Conservation (phyloP, 805 yeast genomes). For the Tetrapisispora iriomotensis region DNA sequence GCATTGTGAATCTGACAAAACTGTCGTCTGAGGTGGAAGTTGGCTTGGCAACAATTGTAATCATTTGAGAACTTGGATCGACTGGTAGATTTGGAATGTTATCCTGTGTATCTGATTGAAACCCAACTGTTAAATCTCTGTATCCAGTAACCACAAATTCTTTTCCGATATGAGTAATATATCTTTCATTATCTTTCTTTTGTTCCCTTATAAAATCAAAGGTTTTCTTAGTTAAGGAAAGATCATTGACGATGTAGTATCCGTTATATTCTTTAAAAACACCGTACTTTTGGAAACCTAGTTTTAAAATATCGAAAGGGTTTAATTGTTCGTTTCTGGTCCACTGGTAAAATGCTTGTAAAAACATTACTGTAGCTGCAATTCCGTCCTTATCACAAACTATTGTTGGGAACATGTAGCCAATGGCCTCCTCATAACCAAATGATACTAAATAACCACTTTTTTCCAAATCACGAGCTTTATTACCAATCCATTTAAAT, state of each 20-base stretch:
- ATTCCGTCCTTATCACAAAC: slow-evolving; percentile 88
- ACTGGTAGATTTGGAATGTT: slow-evolving; percentile 56
- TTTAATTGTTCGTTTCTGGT: slow-evolving; percentile 30
- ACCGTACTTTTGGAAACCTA: slow-evolving; percentile 60
- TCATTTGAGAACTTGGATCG: slow-evolving; percentile 75
- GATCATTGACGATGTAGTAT: slow-evolving; percentile 59
- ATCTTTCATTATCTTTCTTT: slow-evolving; percentile 10
- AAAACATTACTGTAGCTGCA: slow-evolving; percentile 64
- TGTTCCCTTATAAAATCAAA: slow-evolving; percentile 46
- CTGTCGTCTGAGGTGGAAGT: background rate
- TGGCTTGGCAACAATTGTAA: slow-evolving; percentile 47
- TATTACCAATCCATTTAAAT: slow-evolving; percentile 94
- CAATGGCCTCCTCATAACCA: slow-evolving; percentile 93
- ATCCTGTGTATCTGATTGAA: slow-evolving; percentile 56
- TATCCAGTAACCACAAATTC: slow-evolving; percentile 47
- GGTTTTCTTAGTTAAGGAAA: slow-evolving; percentile 40
- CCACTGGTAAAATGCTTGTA: slow-evolving; percentile 58
- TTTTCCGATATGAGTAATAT: slow-evolving; percentile 45
- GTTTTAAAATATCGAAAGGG: slow-evolving; percentile 39
- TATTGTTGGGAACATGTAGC: slow-evolving; percentile 76
- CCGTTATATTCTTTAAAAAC: slow-evolving; percentile 80
- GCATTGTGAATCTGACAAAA: slow-evolving; percentile 53
- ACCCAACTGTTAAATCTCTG: slow-evolving; percentile 82
- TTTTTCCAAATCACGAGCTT: slow-evolving; percentile 59
- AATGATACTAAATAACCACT: slow-evolving; percentile 69